Evolutionary conservation across 2,329 filamentous ascomycete species (phyloP).

Genomic region (Colletotrichum plurivorum): DNA sequence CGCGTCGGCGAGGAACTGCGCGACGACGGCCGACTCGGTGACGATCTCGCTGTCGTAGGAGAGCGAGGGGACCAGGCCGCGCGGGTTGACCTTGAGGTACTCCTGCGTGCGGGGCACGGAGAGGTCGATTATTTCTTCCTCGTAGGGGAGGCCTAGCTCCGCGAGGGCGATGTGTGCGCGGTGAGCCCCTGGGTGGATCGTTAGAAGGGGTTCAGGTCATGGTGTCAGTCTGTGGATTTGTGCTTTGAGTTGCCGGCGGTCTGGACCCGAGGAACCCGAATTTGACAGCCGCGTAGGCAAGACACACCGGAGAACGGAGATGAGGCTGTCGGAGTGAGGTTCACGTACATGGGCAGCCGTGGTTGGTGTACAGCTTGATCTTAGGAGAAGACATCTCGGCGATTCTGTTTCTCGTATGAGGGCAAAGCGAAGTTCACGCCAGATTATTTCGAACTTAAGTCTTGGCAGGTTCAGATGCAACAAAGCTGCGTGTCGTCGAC

Average conservation of each 20-base stretch:
- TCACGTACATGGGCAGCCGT: conserved; percentile 72
- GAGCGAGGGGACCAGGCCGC: conserved; percentile 82
- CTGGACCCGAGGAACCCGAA: too few relatives aligned
- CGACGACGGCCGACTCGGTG: conserved; percentile 80
- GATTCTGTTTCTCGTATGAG: background rate
- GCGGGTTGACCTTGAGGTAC: conserved; percentile 84
- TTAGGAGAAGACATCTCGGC: conserved; percentile 51
- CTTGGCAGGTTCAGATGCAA: too few relatives aligned
- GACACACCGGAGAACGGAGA: background rate
- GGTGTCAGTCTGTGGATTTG: too few relatives aligned
- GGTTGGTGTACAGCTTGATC: conserved; percentile 80
- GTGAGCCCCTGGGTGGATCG: conserved; percentile 69
- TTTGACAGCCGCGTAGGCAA: background rate
- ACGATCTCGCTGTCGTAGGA: conserved; percentile 77
- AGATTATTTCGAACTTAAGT: background rate
- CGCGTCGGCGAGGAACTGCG: conserved; percentile 78
- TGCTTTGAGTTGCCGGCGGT: too few relatives aligned
- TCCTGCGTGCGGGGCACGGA: conserved; percentile 76
- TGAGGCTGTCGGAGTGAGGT: background rate
- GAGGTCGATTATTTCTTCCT: conserved; percentile 82
- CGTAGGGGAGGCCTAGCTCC: conserved; percentile 75
- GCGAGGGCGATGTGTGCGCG: conserved; percentile 80
- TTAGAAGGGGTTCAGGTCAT: background rate
- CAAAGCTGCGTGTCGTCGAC: background rate
- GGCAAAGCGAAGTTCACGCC: background rate